phyloP scores from a whole-genome alignment of 176 grass and related monocot species.

The Aegilops bicornis region DNA sequence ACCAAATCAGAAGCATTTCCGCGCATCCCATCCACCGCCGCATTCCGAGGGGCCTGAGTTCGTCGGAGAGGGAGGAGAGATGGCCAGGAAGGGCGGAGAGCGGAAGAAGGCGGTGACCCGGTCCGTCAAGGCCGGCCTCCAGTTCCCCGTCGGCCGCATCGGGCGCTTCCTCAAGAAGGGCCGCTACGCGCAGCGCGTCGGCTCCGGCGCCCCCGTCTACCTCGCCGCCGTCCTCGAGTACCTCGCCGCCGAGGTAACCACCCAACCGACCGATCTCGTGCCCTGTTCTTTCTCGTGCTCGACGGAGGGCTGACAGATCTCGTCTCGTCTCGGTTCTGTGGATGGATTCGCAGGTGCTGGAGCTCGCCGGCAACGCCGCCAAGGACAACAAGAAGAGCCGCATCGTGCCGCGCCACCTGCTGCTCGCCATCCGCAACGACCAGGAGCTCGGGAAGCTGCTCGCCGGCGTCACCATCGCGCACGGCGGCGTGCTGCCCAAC shows the following conservation, averaged over 20 bases:
- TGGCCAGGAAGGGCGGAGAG: constrained; percentile 1
- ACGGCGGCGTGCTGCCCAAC: constrained; percentile 29
- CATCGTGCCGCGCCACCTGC: constrained; percentile 31
- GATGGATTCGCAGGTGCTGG: background rate
- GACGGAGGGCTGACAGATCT: background rate
- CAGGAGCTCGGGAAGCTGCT: constrained; percentile 39
- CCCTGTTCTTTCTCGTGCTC: background rate
- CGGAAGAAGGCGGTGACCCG: background rate
- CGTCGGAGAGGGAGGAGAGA: background rate
- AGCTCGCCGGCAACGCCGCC: constrained; percentile 37
- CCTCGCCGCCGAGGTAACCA: constrained; percentile 28
- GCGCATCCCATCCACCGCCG: background rate
- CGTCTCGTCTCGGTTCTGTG: background rate
- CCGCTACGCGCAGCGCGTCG: constrained; percentile 47
- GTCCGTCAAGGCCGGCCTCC: constrained; percentile 52
- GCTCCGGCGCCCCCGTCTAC: constrained; percentile 40
- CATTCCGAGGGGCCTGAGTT: background rate
- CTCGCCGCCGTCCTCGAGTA: constrained; percentile 49
- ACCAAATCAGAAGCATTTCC: background rate
- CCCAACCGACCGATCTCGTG: background rate
- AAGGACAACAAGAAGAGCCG: constrained; percentile 43
- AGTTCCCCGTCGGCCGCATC: constrained; percentile 75
- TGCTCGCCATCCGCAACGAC: constrained; percentile 38
- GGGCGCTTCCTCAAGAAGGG: constrained; percentile 72
- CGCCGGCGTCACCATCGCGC: constrained; percentile 9